Evolutionary conservation across 495 filamentous ascomycete species (phyloP).

Genomic region (Daldinia decipiens): DNA sequence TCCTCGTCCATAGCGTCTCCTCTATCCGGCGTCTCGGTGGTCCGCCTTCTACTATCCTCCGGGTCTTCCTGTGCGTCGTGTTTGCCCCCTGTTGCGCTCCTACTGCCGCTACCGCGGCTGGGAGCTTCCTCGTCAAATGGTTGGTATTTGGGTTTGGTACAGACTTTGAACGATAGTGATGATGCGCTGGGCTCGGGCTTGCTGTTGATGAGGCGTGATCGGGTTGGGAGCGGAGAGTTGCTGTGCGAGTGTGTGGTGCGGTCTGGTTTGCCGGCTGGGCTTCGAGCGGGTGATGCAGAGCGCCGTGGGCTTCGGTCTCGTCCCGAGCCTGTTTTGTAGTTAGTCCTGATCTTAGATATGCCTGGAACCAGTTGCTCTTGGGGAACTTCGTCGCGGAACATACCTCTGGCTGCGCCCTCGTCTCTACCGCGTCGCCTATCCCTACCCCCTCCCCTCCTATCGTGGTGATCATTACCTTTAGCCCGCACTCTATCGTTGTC

Average conservation of each 20-base stretch:
- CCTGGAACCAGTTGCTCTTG: conserved; percentile 48
- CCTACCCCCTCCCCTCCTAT: conserved; percentile 24
- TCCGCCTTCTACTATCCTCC: conserved; percentile 40
- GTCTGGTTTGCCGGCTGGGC: conserved; percentile 29
- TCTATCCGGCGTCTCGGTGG: conserved; percentile 46
- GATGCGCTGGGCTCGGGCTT: conserved; percentile 33
- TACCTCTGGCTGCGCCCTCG: conserved; percentile 41
- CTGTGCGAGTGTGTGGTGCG: conserved; percentile 32
- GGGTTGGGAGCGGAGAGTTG: conserved; percentile 46
- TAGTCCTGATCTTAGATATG: conserved; percentile 19
- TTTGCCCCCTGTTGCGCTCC: conserved; percentile 41
- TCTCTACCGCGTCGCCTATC: conserved; percentile 53
- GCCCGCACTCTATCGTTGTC: conserved; percentile 36
- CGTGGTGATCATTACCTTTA: neutral
- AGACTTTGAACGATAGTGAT: conserved; percentile 52
- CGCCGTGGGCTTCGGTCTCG: conserved; percentile 35
- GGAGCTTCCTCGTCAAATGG: conserved; percentile 49
- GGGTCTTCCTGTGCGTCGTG: conserved; percentile 23
- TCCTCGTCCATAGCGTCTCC: conserved; percentile 60
- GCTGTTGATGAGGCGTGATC: conserved; percentile 36
- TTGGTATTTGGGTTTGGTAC: neutral
- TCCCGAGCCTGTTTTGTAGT: conserved; percentile 15
- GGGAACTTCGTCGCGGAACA: conserved; percentile 19
- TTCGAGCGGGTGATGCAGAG: conserved; percentile 36
- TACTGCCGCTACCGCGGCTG: conserved; percentile 50